Percentiles rank a stretch among this genome's conserved stretches.
Evolutionary conservation across 768 basidiomycete species (phyloP).

Genomic region (Mrakia frigida): DNA sequence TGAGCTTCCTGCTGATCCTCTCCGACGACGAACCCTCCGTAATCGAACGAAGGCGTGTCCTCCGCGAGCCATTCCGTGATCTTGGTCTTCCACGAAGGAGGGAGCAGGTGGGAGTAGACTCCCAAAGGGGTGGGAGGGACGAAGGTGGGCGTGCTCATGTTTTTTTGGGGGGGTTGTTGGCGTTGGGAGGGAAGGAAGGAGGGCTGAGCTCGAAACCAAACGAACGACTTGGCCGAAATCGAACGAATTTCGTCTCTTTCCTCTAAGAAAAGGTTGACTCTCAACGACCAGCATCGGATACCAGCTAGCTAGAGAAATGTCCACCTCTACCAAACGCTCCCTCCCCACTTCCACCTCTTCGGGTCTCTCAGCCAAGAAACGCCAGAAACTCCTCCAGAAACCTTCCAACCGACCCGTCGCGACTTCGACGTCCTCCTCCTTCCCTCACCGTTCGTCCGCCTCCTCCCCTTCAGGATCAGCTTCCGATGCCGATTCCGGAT

Average conservation of each 20-base stretch:
- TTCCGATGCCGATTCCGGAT: no score
- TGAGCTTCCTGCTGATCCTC: constrained; percentile 79
- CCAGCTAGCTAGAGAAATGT: background rate
- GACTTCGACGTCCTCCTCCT: background rate
- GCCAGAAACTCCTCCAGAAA: constrained; percentile 2
- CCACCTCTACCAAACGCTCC: background rate
- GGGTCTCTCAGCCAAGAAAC: background rate
- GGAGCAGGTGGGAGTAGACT: constrained; percentile 62
- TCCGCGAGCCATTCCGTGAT: constrained; percentile 79
- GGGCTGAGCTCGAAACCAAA: background rate
- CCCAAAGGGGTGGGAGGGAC: constrained; percentile 21
- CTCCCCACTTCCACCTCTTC: background rate
- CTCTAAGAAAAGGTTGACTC: background rate
- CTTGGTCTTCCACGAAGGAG: constrained; percentile 84
- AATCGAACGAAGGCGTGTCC: constrained; percentile 94
- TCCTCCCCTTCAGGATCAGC: background rate
- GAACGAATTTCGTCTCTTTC: background rate
- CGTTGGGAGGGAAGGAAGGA: background rate
- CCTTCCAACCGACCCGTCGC: background rate
- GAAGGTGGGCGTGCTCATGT: background rate
- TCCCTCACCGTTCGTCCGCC: background rate
- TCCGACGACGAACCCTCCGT: constrained; percentile 92
- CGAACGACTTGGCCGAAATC: no score
- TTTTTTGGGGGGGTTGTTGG: background rate
- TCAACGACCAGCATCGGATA: background rate